phyloP scores from a whole-genome alignment of 768 basidiomycete species.

The Pulveroboletus ravenelii region DNA sequence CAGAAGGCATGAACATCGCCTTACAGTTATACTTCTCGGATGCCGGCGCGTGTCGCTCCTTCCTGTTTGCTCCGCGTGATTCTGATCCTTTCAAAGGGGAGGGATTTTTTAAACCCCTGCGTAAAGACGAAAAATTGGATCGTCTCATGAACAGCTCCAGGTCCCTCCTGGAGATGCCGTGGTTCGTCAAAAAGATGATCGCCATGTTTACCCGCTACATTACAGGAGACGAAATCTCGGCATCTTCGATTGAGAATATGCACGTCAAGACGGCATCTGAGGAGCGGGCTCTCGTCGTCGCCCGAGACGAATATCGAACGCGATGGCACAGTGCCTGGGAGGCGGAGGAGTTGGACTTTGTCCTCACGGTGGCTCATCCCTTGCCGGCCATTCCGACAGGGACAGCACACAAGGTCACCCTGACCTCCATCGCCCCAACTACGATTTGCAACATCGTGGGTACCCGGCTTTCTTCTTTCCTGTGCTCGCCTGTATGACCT shows the following conservation, averaged over 20 bases:
- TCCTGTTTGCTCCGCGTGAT: neutral
- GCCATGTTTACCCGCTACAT: slow-evolving; percentile 34
- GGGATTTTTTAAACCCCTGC: slow-evolving; percentile 36
- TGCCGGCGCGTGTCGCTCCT: slow-evolving; percentile 36
- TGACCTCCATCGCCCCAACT: slow-evolving; percentile 30
- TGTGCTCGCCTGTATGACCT: neutral
- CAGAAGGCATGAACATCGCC: slow-evolving; percentile 47
- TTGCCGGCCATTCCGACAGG: slow-evolving; percentile 37
- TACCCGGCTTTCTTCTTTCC: neutral
- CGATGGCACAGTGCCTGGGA: slow-evolving; percentile 37
- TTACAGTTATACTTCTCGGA: slow-evolving; percentile 55
- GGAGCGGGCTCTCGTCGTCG: slow-evolving; percentile 28
- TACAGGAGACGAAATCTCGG: slow-evolving; percentile 24
- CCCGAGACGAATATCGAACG: slow-evolving; percentile 21
- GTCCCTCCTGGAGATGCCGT: slow-evolving; percentile 24
- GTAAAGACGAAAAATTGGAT: slow-evolving; percentile 34
- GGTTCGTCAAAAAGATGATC: slow-evolving; percentile 40
- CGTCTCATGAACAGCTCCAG: slow-evolving; percentile 24
- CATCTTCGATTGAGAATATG: slow-evolving; percentile 34
- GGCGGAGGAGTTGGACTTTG: slow-evolving; percentile 37
- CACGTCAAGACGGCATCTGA: slow-evolving; percentile 25
- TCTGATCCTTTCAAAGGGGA: slow-evolving; percentile 33
- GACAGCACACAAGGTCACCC: slow-evolving; percentile 30
- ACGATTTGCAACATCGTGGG: slow-evolving; percentile 45
- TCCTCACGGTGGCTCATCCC: slow-evolving; percentile 38